Conservation (phyloP, 306 rosid genomes). For the Mimosa pudica region DNA sequence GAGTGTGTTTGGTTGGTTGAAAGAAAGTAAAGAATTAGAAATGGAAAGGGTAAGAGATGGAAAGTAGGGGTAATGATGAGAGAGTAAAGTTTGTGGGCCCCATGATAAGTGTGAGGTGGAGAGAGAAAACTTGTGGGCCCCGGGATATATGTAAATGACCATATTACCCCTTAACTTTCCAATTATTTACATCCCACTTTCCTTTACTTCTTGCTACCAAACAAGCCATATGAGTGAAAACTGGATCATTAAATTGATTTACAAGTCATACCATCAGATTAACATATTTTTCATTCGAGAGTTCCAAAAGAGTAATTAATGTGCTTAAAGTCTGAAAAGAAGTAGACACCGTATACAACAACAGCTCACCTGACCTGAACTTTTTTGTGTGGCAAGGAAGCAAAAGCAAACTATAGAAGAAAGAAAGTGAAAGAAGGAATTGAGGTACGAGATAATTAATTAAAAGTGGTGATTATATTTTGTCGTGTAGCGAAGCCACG, state of each 20-base stretch:
- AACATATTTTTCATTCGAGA: background rate
- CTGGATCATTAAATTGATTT: background rate
- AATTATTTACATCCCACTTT: no score
- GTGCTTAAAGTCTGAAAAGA: background rate
- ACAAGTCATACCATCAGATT: background rate
- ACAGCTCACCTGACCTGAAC: background rate
- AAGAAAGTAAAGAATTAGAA: no score
- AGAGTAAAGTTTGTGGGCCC: no score
- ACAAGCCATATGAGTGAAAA: no score
- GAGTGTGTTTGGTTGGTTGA: no score
- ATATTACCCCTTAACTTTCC: no score
- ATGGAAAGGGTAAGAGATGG: no score
- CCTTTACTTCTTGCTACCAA: no score
- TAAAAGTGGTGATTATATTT: background rate
- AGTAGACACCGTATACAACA: background rate
- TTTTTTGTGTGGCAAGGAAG: background rate
- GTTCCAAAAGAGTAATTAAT: background rate
- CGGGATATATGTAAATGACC: no score
- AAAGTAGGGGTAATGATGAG: no score
- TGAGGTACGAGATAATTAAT: background rate
- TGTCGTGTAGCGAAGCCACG: constrained; percentile 40
- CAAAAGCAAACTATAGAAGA: background rate
- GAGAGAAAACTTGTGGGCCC: no score
- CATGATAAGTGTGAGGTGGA: no score
- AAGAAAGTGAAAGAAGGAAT: background rate